Evolutionary conservation across 2,329 filamentous ascomycete species (phyloP).

Genomic region (Fusarium tuaranense): DNA sequence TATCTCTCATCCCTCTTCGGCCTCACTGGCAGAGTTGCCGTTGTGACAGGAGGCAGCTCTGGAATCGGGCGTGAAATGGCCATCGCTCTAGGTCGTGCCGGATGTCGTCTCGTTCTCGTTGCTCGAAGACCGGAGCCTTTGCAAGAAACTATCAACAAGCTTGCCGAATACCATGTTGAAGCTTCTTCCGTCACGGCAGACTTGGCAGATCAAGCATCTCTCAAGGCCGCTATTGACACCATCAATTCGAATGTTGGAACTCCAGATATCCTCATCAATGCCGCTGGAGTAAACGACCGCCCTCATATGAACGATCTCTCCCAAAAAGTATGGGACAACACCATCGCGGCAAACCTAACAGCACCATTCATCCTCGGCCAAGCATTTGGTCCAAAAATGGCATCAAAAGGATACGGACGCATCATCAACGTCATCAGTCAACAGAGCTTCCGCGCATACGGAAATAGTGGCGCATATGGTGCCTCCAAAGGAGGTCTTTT

Average conservation of each 20-base stretch:
- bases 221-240: constrained; percentile 26
- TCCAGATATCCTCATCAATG: constrained; percentile 50
- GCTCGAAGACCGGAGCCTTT: constrained; percentile 44
- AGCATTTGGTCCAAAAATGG: constrained; percentile 49
- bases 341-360: constrained; percentile 49
- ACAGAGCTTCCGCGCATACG: constrained; percentile 47
- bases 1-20: constrained; percentile 48
- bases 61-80: constrained; percentile 51
- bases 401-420: constrained; percentile 45
- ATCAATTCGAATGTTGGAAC: constrained; percentile 40
- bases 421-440: constrained; percentile 51
- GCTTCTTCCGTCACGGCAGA: constrained; percentile 38
- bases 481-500: constrained; percentile 48
- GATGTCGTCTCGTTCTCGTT: constrained; percentile 47
- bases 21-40: constrained; percentile 45
- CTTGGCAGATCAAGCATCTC: constrained; percentile 27
- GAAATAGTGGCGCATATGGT: constrained; percentile 50
- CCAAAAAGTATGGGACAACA: constrained; percentile 45
- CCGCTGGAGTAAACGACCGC: constrained; percentile 46
- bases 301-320: constrained; percentile 47
- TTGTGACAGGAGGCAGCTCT: constrained; percentile 50
- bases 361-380: constrained; percentile 49
- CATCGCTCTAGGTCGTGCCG: constrained; percentile 44
- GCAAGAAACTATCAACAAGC: constrained; percentile 36
- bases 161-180: constrained; percentile 41